These are phyloP conservation scores for Gynochthodes officinalis DNA, from an alignment of 257 asterid genomes.

Conservation along the genomic window DNA sequence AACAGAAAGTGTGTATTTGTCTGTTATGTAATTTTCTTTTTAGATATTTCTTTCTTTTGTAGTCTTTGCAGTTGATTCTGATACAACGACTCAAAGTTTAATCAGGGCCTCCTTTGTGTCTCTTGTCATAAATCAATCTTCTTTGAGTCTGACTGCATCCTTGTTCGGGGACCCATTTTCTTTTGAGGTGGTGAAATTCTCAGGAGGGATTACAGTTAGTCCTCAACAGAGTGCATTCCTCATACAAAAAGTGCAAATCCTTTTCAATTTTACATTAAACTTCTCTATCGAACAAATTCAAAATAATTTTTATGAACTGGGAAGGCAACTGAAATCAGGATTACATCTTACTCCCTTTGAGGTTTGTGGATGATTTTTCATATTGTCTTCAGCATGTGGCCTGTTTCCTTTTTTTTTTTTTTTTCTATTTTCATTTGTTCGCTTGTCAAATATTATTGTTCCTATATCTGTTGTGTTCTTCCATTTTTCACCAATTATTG, in stretches of 20 bases:
- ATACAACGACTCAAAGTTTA: conserved; percentile 32
- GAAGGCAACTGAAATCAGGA: conserved; percentile 69
- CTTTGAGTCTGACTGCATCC: conserved; percentile 52
- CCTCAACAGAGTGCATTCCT: conserved; percentile 85
- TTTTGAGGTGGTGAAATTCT: conserved; percentile 77
- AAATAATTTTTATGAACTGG: conserved; percentile 59
- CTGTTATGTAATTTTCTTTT: no score
- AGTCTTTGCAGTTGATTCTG: conserved; percentile 43
- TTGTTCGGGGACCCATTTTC: conserved; percentile 76
- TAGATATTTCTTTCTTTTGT: no score
- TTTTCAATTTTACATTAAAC: conserved; percentile 91
- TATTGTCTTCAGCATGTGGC: not conserved
- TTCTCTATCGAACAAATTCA: conserved; percentile 69
- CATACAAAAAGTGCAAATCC: conserved; percentile 65
- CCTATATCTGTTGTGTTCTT: not conserved
- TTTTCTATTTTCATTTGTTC: not conserved
- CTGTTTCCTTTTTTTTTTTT: not conserved
- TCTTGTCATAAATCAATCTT: conserved; percentile 28
- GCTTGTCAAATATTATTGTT: not conserved
- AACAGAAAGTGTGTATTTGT: no score
- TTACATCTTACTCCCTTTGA: conserved; percentile 70
- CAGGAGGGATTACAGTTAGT: conserved; percentile 80
- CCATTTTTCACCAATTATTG: not conserved
- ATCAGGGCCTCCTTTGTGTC: conserved; percentile 32
- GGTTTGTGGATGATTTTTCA: conserved; percentile 39